Base-by-base conservation (phyloP, 2,329 filamentous ascomycete genomes). In the Sphaceloma murrayae region DNA sequence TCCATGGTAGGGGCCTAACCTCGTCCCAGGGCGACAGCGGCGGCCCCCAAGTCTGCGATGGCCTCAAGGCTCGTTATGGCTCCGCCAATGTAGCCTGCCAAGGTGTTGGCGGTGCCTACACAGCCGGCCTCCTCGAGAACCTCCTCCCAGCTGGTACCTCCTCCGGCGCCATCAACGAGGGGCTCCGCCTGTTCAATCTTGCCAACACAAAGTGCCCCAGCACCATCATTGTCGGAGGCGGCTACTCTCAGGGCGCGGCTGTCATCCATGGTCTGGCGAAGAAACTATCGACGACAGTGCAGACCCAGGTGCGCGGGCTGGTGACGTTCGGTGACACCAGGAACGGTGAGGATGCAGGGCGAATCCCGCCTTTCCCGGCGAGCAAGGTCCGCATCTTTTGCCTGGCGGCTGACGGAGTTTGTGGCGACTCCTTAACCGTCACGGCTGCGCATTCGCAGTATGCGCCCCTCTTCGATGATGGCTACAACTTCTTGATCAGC, bases 241-340 rank as follows among this genome's bases (percentile, higher is more conserved):
- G 56, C 8, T 58, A 58, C 47, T 39, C 33, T n/a, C 64, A 67
- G 56, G 62, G 64, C 26, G 56, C 61, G 2, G 63, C 63, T 8
- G 52, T 66, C 26, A 63, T 64, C 21, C 59, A 60, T 2, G 56
- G 53, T 8, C 54, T 62, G 0, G 54, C 66, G 33, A 49, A 55
- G 18, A 51, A 53, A 9, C 54, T 62, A 5, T 49, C 50, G 10
- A 27, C 52, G 8, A 47, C 49, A 2, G 53, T 62, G 10, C 54
- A 56, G 45, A 44, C 53, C 19, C 53, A 56, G 22, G 53, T 66
- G 45, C 59, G 58, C n/a, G 63, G 62, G 7, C 54, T 61, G 2
- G 61, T 64, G 18, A 53, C 64, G 8, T 66, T 63, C 36, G 63
- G 64, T 11, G 62, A 67, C 53, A 66, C 63, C 4, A 55, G 58